Evolutionary conservation across 345 rosid species (phyloP).

Genomic region (Gossypium ekmanianum): DNA sequence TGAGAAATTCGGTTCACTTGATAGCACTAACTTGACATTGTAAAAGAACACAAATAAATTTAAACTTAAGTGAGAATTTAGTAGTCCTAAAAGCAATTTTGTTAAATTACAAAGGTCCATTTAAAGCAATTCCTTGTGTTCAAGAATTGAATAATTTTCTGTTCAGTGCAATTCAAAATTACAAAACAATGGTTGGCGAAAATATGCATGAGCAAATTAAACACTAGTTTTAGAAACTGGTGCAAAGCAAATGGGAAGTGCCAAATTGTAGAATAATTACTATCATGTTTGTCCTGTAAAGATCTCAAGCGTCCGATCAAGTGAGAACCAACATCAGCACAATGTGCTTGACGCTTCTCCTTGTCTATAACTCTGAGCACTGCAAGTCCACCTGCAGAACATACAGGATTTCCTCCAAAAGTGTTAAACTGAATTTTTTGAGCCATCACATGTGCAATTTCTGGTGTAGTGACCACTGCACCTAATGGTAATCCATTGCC

Average conservation of each 20-base stretch:
- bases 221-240: not conserved
- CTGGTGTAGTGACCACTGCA: slow-evolving; percentile 96
- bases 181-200: not conserved
- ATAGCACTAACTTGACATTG: not conserved
- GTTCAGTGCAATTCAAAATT: slow-evolving; percentile 2
- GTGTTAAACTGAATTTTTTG: slow-evolving; percentile 86
- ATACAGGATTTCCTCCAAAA: slow-evolving; percentile 96
- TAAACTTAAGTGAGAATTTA: not conserved
- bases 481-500: slow-evolving; percentile 96
- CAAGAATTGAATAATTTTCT: not conserved
- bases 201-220: not conserved
- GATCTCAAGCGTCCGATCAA: slow-evolving; percentile 61
- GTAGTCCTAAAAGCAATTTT: not conserved
- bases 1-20: not conserved
- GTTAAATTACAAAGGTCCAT: not conserved
- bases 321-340: slow-evolving; percentile 76
- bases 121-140: not conserved
- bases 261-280: slow-evolving; percentile 37
- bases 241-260: not conserved
- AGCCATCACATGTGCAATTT: slow-evolving; percentile 84
- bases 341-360: slow-evolving; percentile 84
- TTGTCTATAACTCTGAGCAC: slow-evolving; percentile 84
- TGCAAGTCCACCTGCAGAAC: slow-evolving; percentile 95
- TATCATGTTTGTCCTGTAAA: slow-evolving; percentile 65
- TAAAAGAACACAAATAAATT: not conserved